A percentile compares a stretch with the other conserved stretches of the same genome.
Evolutionary conservation across 495 filamentous ascomycete genomes (phyloP).

Genomic region (Lineolata rhizophorae): DNA sequence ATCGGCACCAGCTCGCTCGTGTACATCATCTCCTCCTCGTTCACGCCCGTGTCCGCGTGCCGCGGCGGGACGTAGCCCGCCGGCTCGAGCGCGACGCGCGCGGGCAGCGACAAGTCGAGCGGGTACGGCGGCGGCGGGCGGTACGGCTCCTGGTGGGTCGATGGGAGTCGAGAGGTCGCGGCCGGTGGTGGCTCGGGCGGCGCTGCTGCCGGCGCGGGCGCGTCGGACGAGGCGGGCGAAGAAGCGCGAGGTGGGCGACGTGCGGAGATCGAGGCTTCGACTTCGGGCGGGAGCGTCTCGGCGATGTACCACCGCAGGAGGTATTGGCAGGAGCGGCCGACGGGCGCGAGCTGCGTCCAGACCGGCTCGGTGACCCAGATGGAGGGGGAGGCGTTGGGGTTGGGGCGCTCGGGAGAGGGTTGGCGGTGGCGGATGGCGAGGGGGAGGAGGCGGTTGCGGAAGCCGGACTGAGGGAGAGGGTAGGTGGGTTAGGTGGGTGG

Average conservation of each 20-base stretch:
- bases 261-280: slow-evolving; percentile 12
- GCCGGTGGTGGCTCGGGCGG: not conserved
- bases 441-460: slow-evolving; percentile 25
- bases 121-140: slow-evolving; percentile 15
- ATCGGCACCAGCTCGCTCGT: slow-evolving; percentile 19
- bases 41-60: slow-evolving; percentile 23
- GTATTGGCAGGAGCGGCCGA: slow-evolving; percentile 17
- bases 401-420: slow-evolving; percentile 11
- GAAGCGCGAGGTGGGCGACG: too few species aligned
- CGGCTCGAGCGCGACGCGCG: slow-evolving; percentile 19
- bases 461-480: slow-evolving; percentile 22
- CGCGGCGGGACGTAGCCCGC: slow-evolving; percentile 19
- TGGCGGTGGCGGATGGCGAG: slow-evolving; percentile 22
- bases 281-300: slow-evolving; percentile 23
- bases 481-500: not conserved
- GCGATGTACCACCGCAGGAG: slow-evolving; percentile 28
- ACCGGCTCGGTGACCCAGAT: slow-evolving; percentile 20
- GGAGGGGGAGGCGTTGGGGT: slow-evolving; percentile 3
- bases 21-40: slow-evolving; percentile 24
- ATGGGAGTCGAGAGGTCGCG: too few species aligned
- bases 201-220: slow-evolving; percentile 1
- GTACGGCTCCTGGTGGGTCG: slow-evolving; percentile 4
- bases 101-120: slow-evolving; percentile 13
- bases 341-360: slow-evolving; percentile 21
- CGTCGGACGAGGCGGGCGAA: not conserved